Percentiles rank a stretch among this genome's conserved stretches.
These are phyloP conservation scores for Pyrenophora teres DNA, from an alignment of 2,329 filamentous ascomycete genomes.

Conservation along the genomic window DNA sequence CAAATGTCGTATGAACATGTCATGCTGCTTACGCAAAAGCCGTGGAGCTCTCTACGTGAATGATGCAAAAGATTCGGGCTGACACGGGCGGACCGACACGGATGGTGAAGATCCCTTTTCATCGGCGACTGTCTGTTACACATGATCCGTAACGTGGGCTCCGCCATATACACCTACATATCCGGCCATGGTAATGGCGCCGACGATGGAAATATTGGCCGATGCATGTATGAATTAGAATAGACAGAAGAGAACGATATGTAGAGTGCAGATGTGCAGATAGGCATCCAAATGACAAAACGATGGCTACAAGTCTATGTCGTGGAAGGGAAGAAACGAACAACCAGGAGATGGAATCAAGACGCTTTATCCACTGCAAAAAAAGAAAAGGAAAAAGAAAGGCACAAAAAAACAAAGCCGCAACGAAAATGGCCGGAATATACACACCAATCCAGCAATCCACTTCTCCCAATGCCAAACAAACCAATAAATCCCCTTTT, in stretches of 20 bases:
- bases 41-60: too few relatives aligned
- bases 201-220: too few relatives aligned
- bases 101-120: too few relatives aligned
- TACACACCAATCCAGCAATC: background rate
- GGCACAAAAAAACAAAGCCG: background rate
- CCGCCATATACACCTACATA: too few relatives aligned
- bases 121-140: too few relatives aligned
- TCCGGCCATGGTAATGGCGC: too few relatives aligned
- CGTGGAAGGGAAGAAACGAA: background rate
- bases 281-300: too few relatives aligned
- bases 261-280: too few relatives aligned
- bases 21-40: background rate
- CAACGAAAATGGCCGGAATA: background rate
- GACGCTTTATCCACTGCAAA: background rate
- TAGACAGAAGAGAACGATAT: background rate
- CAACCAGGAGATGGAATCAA: background rate
- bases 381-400: background rate
- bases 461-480: background rate
- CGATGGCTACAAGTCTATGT: background rate
- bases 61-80: too few relatives aligned
- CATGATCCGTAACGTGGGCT: too few relatives aligned
- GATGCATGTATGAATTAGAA: too few relatives aligned
- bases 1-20: background rate
- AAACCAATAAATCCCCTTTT: background rate
- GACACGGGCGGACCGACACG: too few relatives aligned